Conservation (phyloP, 129 eudicot species). For the Helianthus tuberosus region DNA sequence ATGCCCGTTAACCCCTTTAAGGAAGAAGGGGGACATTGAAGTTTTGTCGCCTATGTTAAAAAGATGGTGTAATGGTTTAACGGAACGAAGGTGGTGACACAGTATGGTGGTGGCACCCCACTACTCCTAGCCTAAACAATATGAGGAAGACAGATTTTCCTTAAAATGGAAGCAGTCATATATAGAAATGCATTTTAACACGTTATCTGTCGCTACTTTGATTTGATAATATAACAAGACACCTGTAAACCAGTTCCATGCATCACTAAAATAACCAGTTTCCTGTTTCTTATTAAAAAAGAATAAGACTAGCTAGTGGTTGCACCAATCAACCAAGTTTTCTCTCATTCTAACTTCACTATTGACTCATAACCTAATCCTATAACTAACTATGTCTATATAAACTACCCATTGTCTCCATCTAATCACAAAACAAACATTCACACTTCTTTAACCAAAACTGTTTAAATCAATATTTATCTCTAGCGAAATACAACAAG, state of each 20-base stretch:
- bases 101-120: too few relatives aligned
- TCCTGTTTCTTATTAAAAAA: background rate
- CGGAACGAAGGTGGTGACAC: too few relatives aligned
- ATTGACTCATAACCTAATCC: constrained; percentile 47
- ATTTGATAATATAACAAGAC: too few relatives aligned
- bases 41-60: too few relatives aligned
- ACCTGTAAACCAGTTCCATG: too few relatives aligned
- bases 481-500: constrained; percentile 3
- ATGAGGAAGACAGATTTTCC: constrained; percentile 19
- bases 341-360: constrained; percentile 35
- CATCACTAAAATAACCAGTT: background rate
- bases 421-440: constrained; percentile 31
- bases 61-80: too few relatives aligned
- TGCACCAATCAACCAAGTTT: constrained; percentile 42
- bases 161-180: constrained; percentile 22
- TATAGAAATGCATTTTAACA: background rate
- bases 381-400: constrained; percentile 26
- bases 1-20: too few relatives aligned
- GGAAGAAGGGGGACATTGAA: too few relatives aligned
- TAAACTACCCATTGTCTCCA: constrained; percentile 26
- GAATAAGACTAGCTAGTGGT: constrained; percentile 29
- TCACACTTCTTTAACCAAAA: constrained; percentile 23
- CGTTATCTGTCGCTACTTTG: background rate
- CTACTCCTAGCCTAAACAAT: too few relatives aligned
- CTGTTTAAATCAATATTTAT: background rate